A percentile compares a stretch with the other conserved stretches of the same genome.
Conservation (phyloP, 495 filamentous ascomycete genomes). For the Penicillium crystallinum region DNA sequence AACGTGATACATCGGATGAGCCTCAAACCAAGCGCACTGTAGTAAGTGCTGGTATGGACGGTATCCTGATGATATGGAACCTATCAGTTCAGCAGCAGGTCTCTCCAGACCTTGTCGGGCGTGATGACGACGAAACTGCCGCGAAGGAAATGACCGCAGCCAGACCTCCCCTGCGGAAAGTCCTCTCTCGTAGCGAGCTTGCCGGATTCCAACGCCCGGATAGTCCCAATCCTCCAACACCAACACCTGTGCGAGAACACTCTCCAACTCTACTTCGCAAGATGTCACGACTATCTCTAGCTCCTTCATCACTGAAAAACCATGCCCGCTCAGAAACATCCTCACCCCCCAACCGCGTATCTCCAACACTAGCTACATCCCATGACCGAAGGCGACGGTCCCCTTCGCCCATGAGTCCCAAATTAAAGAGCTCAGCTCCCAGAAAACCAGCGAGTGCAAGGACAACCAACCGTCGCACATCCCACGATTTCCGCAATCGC, state of each 20-base stretch:
- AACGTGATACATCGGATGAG: conserved; percentile 36
- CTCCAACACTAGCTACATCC: conserved; percentile 26
- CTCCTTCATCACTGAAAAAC: conserved; percentile 28
- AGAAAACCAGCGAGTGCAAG: conserved; percentile 17
- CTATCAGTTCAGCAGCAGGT: conserved; percentile 44
- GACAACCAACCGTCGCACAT: conserved; percentile 44
- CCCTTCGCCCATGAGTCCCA: conserved; percentile 42
- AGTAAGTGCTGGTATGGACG: conserved; percentile 75
- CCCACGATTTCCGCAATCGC: conserved; percentile 52
- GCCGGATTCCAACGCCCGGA: conserved; percentile 65
- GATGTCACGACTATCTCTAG: conserved; percentile 42
- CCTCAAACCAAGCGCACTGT: conserved; percentile 42
- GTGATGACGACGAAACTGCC: conserved; percentile 40
- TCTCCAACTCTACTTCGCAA: conserved; percentile 64
- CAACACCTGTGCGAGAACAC: conserved; percentile 49
- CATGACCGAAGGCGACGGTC: conserved; percentile 34
- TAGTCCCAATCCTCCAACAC: conserved; percentile 37
- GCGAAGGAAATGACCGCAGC: conserved; percentile 51
- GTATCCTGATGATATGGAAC: conserved; percentile 81
- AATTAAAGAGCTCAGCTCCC: conserved; percentile 15
- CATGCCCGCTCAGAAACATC: conserved; percentile 24
- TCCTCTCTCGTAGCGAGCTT: conserved; percentile 71
- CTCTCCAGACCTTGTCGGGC: conserved; percentile 26
- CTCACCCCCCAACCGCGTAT: conserved; percentile 33
- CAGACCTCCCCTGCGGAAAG: conserved; percentile 62